Evolutionary conservation across 1,139 yeast genomes (phyloP).

Genomic region (Blastobotrys malaysiensis): DNA sequence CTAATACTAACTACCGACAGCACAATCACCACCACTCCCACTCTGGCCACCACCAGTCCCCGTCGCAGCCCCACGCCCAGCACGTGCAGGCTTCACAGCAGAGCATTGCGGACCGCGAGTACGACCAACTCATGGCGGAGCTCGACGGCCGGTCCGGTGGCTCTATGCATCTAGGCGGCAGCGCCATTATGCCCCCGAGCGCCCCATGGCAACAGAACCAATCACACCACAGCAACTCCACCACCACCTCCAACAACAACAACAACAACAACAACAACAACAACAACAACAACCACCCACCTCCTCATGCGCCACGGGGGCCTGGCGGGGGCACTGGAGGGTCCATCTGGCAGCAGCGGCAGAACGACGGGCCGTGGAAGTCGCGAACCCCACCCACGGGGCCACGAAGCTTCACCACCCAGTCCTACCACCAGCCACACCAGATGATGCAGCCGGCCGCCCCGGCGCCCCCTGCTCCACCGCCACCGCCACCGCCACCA

Average conservation of each 20-base stretch:
- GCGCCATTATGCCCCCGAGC: background rate
- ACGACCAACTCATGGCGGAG: slow-evolving; percentile 48
- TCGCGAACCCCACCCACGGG: background rate
- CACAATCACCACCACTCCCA: no score
- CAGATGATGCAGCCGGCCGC: slow-evolving; percentile 2
- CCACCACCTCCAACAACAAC: no score
- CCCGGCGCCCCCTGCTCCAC: no score
- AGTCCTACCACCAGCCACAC: slow-evolving; percentile 2
- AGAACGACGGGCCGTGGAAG: background rate
- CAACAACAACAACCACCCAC: background rate
- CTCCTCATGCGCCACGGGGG: slow-evolving; percentile 2
- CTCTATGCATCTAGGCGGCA: background rate
- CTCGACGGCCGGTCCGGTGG: slow-evolving; percentile 33
- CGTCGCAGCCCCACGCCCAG: background rate
- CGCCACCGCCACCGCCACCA: slow-evolving; percentile 7
- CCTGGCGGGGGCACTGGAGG: slow-evolving; percentile 2
- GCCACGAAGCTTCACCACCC: background rate
- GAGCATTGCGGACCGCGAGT: slow-evolving; percentile 40
- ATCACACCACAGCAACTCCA: no score
- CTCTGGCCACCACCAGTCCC: background rate
- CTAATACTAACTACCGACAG: slow-evolving; percentile 1
- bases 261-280: background rate
- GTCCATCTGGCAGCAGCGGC: background rate
- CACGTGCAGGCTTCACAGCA: background rate
- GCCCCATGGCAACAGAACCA: slow-evolving; percentile 14